Percentiles rank a stretch among this genome's conserved stretches.
Conservation (phyloP, 2,329 filamentous ascomycete species). For the Pseudohalonectria lignicola region DNA sequence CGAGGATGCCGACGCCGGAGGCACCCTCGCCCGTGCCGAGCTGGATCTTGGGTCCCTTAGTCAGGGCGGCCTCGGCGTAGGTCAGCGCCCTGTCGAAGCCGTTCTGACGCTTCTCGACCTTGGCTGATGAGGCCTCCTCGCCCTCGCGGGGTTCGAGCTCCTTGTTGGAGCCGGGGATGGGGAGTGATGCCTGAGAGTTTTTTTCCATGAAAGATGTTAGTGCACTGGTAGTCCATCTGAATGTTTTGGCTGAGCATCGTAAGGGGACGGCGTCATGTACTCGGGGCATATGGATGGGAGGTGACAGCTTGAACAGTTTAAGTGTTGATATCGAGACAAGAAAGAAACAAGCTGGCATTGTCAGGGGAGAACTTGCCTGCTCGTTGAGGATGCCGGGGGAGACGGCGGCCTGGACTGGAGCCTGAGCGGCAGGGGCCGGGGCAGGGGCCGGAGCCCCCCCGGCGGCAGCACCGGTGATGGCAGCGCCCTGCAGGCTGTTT, state of each 20-base stretch:
- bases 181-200: slow-evolving; percentile 30
- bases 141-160: slow-evolving; percentile 28
- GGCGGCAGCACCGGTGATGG: slow-evolving; percentile 24
- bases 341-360: no score
- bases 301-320: no score
- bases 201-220: no score
- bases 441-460: slow-evolving; percentile 11
- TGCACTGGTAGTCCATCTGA: no score
- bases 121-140: slow-evolving; percentile 4
- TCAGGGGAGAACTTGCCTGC: no score
- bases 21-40: slow-evolving; percentile 30
- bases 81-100: slow-evolving; percentile 34
- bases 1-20: slow-evolving; percentile 25
- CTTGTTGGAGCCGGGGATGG: slow-evolving; percentile 34
- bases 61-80: slow-evolving; percentile 33
- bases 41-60: slow-evolving; percentile 34
- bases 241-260: no score
- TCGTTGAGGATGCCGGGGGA: slow-evolving; percentile 17
- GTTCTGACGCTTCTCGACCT: slow-evolving; percentile 30
- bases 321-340: no score
- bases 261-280: no score
- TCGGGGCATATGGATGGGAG: no score
- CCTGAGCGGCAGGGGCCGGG: slow-evolving; percentile 4
- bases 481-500: slow-evolving; percentile 34
- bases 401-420: slow-evolving; percentile 8